A percentile compares a stretch with the other conserved stretches of the same genome.
phyloP scores from a whole-genome alignment of 2,329 filamentous ascomycete genomes.

The Erysiphe pulchra region DNA sequence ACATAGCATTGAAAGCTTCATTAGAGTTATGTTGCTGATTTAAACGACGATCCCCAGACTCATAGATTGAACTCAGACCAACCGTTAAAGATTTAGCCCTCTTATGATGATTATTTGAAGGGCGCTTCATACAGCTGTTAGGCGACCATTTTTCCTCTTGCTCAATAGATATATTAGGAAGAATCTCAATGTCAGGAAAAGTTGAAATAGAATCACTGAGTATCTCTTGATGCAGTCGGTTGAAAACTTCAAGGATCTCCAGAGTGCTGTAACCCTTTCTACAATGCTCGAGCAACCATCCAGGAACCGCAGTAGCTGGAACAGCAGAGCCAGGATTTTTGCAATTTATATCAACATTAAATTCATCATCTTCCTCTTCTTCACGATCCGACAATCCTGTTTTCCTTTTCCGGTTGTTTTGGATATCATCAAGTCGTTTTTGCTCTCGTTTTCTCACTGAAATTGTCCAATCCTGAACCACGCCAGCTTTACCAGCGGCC shows the following conservation, averaged over 20 bases:
- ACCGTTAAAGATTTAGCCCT: constrained; percentile 13
- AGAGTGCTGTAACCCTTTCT: constrained; percentile 13
- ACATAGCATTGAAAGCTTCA: not conserved
- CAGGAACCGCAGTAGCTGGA: constrained; percentile 13
- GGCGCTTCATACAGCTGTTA: constrained; percentile 10
- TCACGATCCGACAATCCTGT: constrained; percentile 7
- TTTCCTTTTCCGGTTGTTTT: constrained; percentile 9
- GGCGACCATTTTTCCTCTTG: constrained; percentile 10
- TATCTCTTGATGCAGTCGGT: constrained; percentile 14
- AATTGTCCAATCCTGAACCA: constrained; percentile 33
- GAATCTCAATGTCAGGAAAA: constrained; percentile 17
- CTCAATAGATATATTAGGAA: constrained; percentile 14
- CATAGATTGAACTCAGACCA: constrained; percentile 2
- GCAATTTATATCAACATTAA: constrained; percentile 6
- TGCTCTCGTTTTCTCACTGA: constrained; percentile 38
- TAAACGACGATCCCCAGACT: constrained; percentile 3
- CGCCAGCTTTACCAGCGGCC: constrained; percentile 15
- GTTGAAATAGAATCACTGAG: constrained; percentile 13
- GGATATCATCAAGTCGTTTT: constrained; percentile 23
- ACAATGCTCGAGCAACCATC: constrained; percentile 12
- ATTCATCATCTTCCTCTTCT: constrained; percentile 3
- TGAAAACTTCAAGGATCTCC: constrained; percentile 15
- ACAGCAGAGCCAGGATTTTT: constrained; percentile 2
- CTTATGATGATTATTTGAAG: constrained; percentile 7
- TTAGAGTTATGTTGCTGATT: constrained; percentile 3